These are phyloP conservation scores for Podospora tetraspora DNA, from an alignment of 495 filamentous ascomycete genomes.

Conservation along the genomic window DNA sequence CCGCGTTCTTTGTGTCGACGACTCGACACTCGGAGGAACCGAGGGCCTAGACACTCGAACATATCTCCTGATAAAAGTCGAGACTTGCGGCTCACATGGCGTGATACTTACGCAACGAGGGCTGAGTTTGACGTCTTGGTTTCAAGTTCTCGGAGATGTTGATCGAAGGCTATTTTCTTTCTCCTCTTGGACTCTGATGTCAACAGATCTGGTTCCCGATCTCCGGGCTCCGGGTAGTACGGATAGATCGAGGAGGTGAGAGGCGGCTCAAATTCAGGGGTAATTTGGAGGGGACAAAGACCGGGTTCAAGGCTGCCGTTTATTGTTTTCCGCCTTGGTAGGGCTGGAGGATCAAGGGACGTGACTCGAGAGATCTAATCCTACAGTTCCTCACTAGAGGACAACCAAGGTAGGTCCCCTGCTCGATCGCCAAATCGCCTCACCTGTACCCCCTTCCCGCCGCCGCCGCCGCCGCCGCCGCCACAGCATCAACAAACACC, in stretches of 20 bases:
- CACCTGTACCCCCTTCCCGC: neutral
- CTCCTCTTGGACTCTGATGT: neutral
- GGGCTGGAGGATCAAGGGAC: neutral
- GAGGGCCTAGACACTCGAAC: neutral
- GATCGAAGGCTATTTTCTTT: neutral
- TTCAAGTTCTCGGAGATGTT: neutral
- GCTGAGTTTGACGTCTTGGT: neutral
- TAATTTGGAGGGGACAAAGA: neutral
- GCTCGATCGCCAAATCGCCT: neutral
- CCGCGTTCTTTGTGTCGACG: neutral
- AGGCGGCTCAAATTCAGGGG: neutral
- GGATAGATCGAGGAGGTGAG: neutral
- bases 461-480: neutral
- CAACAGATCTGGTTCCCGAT: neutral
- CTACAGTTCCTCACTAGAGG: neutral
- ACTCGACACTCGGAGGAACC: neutral
- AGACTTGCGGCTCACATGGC: neutral
- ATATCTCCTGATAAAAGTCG: neutral
- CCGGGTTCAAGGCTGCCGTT: neutral
- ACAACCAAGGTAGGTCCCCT: neutral
- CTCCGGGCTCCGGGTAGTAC: neutral
- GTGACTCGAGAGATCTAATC: neutral
- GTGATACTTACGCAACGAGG: neutral
- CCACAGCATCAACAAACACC: constrained; percentile 3
- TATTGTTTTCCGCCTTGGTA: neutral